A percentile compares a stretch with the other conserved stretches of the same genome.
These are phyloP conservation scores for Pelargonium nanum DNA, from an alignment of 345 rosid species.

Conservation along the genomic window DNA sequence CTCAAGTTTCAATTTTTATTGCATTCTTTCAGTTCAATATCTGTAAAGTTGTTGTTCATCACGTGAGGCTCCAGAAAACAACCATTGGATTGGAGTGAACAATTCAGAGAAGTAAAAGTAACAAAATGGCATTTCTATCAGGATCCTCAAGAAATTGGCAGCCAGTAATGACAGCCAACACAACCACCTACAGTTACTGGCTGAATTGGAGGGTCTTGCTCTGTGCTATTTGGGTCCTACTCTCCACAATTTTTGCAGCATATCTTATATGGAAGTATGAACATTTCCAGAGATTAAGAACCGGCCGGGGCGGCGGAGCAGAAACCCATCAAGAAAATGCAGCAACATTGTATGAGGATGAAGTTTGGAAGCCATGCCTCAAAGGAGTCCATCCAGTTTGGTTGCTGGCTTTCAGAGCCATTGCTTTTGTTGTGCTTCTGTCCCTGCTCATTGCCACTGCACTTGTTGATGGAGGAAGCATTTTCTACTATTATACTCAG, in stretches of 20 bases:
- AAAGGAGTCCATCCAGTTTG: constrained; percentile 84
- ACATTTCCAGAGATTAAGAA: constrained; percentile 14
- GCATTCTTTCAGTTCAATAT: background rate
- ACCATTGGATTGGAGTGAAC: constrained; percentile 3
- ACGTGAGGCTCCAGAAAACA: background rate
- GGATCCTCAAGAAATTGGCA: constrained; percentile 41
- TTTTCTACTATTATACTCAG: constrained; percentile 94
- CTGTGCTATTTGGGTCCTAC: constrained; percentile 50
- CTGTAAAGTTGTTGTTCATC: background rate
- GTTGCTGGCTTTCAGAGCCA: constrained; percentile 66
- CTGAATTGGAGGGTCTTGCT: constrained; percentile 81
- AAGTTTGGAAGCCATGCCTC: constrained; percentile 79
- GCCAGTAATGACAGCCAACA: constrained; percentile 46
- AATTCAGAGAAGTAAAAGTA: constrained; percentile 7
- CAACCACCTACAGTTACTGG: constrained; percentile 69
- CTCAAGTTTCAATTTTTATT: background rate
- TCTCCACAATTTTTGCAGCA: constrained; percentile 26
- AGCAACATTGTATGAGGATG: constrained; percentile 54
- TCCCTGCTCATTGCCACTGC: constrained; percentile 34
- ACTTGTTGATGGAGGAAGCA: constrained; percentile 54
- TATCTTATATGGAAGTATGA: constrained; percentile 60
- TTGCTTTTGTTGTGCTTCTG: constrained; percentile 58
- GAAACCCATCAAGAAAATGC: constrained; percentile 32
- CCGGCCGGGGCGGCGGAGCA: constrained; percentile 4
- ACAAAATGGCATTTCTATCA: constrained; percentile 33